phyloP scores from a whole-genome alignment of 139 green algal genomes.

The Picochlorum sp. region DNA sequence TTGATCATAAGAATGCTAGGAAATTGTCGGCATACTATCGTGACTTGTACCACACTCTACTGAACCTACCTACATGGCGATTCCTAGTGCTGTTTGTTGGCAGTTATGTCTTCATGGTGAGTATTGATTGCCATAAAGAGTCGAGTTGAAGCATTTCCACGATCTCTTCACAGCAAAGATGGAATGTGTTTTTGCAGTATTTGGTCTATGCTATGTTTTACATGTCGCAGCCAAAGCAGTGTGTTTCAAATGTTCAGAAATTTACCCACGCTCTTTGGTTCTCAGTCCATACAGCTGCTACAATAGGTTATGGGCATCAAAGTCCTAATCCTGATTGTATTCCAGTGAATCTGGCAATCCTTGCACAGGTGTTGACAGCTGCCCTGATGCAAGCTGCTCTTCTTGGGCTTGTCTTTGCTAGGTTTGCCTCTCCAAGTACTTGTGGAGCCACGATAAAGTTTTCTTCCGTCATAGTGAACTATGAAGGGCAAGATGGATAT shows the following conservation, averaged over 20 bases:
- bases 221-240: slow-evolving; percentile 17
- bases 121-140: too few relatives aligned
- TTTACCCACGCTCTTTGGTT: slow-evolving; percentile 44
- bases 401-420: slow-evolving; percentile 55
- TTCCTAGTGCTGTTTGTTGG: background rate
- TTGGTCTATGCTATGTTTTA: slow-evolving; percentile 33
- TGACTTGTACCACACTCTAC: slow-evolving; percentile 37
- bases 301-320: slow-evolving; percentile 22
- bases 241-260: slow-evolving; percentile 22
- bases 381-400: slow-evolving; percentile 48
- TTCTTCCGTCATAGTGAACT: slow-evolving; percentile 13
- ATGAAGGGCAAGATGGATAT: slow-evolving; percentile 15
- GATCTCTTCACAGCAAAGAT: too few relatives aligned
- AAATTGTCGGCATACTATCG: slow-evolving; percentile 1
- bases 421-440: slow-evolving; percentile 38
- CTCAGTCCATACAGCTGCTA: slow-evolving; percentile 30
- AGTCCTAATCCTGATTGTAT: slow-evolving; percentile 38
- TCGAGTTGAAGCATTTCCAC: too few relatives aligned
- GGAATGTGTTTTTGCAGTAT: too few relatives aligned
- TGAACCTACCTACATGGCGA: slow-evolving; percentile 23
- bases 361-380: slow-evolving; percentile 16
- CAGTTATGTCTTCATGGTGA: background rate
- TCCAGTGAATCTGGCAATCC: slow-evolving; percentile 33
- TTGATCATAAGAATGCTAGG: slow-evolving; percentile 1
- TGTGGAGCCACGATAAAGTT: slow-evolving; percentile 45